phyloP scores from a whole-genome alignment of 2,329 filamentous ascomycete species.

The Hypoxylon rubiginosum region DNA sequence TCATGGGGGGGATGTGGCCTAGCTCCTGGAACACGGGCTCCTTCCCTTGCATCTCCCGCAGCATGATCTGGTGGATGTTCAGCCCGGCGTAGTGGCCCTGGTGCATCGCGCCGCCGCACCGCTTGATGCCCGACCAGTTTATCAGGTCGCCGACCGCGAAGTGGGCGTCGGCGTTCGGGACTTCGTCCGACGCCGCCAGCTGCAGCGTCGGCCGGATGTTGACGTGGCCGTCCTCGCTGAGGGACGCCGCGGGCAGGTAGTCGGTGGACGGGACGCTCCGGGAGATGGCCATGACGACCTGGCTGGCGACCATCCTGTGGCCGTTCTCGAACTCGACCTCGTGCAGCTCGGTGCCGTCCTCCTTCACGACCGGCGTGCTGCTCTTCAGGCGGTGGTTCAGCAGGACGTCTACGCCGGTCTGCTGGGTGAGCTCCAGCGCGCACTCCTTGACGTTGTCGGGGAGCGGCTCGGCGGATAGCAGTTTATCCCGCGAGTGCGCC shows the following conservation, averaged over 20 bases:
- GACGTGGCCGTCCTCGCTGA: slow-evolving; percentile 76
- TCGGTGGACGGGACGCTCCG: slow-evolving; percentile 71
- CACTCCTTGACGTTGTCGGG: slow-evolving; percentile 77
- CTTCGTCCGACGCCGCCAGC: slow-evolving; percentile 56
- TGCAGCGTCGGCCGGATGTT: slow-evolving; percentile 69
- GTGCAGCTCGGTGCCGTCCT: slow-evolving; percentile 57
- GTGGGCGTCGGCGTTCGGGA: slow-evolving; percentile 70
- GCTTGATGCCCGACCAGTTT: slow-evolving; percentile 83
- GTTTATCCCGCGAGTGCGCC: slow-evolving; percentile 77
- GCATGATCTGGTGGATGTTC: slow-evolving; percentile 76
- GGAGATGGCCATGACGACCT: slow-evolving; percentile 78
- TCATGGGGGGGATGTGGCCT: slow-evolving; percentile 71
- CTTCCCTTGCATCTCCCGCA: slow-evolving; percentile 56
- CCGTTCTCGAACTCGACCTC: slow-evolving; percentile 73
- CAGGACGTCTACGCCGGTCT: slow-evolving; percentile 75
- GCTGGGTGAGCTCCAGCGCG: slow-evolving; percentile 68
- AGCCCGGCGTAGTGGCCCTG: slow-evolving; percentile 75
- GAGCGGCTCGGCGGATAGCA: slow-evolving; percentile 80
- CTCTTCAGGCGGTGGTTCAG: slow-evolving; percentile 70
- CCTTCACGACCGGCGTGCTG: slow-evolving; percentile 60
- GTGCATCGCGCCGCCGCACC: slow-evolving; percentile 81
- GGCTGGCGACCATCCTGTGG: slow-evolving; percentile 69
- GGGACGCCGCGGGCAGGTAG: slow-evolving; percentile 69
- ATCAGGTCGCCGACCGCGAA: slow-evolving; percentile 79
- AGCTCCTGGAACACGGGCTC: slow-evolving; percentile 64